A percentile compares a stretch with the other conserved stretches of the same genome.
Conservation (phyloP, 192 early-diverging fungal species). For the Rhizophlyctis rosea region DNA sequence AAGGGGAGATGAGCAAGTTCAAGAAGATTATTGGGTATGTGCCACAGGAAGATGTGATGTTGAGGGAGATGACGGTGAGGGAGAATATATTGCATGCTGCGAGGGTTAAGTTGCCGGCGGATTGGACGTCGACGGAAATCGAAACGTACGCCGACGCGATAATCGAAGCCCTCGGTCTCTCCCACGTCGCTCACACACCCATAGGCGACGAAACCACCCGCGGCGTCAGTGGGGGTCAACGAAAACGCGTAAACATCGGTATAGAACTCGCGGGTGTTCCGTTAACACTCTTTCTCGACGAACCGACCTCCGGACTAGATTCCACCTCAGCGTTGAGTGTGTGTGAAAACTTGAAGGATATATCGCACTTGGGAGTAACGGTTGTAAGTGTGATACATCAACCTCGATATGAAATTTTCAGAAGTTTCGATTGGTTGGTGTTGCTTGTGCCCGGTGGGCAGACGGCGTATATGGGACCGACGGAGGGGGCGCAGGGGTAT, state of each 20-base stretch:
- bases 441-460: conserved; percentile 69
- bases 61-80: conserved; percentile 44
- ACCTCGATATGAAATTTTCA: conserved; percentile 76
- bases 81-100: conserved; percentile 56
- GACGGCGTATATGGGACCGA: conserved; percentile 46
- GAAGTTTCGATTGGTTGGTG: conserved; percentile 72
- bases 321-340: conserved; percentile 67
- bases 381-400: conserved; percentile 83
- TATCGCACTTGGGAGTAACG: conserved; percentile 62
- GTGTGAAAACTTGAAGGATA: conserved; percentile 66
- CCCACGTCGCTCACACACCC: conserved; percentile 24
- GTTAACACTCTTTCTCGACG: conserved; percentile 82
- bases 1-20: conserved; percentile 22
- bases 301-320: conserved; percentile 80
- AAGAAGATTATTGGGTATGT: conserved; percentile 47
- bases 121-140: conserved; percentile 22
- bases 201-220: conserved; percentile 72
- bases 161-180: conserved; percentile 28
- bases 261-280: conserved; percentile 81
- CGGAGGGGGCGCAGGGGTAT: conserved; percentile 19
- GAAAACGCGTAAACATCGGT: conserved; percentile 78
- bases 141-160: conserved; percentile 18
- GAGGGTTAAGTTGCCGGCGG: conserved; percentile 24
- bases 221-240: conserved; percentile 85
- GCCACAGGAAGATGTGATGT: conserved; percentile 45